Base-by-base conservation (phyloP, 345 rosid genomes). In the Eucalyptus tenuipes region DNA sequence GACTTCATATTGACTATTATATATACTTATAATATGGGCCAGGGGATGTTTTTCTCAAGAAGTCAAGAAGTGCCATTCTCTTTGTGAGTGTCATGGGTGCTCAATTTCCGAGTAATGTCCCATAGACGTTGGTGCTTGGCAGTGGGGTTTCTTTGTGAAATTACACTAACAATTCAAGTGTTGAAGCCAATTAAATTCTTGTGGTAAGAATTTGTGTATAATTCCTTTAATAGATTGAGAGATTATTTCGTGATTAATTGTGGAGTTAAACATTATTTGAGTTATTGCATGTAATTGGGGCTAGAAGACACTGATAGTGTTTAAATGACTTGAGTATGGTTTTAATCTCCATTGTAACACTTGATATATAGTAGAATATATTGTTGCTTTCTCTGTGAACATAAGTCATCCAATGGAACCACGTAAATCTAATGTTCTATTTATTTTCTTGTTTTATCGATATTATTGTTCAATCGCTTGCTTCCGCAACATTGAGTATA, bases 381-480 rank as follows among this genome's bases (percentile, higher is more conserved):
- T 1, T 24, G 1, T 2, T 9, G 1, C 5, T 55, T 20, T 55
- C 13, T 55, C 29, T 24, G 0, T 55, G 5, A 24, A 55, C 1
- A 5, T 8, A 55, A 22, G 27, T 55, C 59, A 55, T 24, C 6
- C 0, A 0, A 9, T 2, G 5, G 0, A 24, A 55, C 27, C 61
- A 55, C 5, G 11, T 22, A 22, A 55, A 55, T 55, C 3, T 55
- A 20, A 20, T 22, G 5, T 55, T 13, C 27, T 22, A 55, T 22
- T 22, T 22, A 55, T 55, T 55, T 22, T 55, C 12, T 55, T 55
- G 12, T 3, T 9, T 55, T 22, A 22, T 24, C 27, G 2, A 55
- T 55, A 55, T 8, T 55, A 55, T 55, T 55, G 27, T 55, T 55
- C 12, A 55, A 55, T 55, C 27, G 0, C 2, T 55, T 55, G 29